phyloP scores from a whole-genome alignment of 2,329 filamentous ascomycete genomes.

The Xylariomycetidae sp. region DNA sequence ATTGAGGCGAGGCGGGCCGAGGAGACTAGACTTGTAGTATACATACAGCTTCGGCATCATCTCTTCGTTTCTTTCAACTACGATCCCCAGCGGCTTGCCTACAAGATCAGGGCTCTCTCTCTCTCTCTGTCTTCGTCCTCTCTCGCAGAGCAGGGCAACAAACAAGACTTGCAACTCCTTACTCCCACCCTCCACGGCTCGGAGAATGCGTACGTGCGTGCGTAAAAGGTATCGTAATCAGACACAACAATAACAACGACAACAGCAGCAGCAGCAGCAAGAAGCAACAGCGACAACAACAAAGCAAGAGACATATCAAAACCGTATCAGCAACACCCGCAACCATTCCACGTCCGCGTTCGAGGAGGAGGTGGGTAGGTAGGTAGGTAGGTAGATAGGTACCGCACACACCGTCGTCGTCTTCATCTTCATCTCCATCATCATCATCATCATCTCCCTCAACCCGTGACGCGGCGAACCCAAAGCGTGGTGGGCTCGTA shows the following conservation, averaged over 20 bases:
- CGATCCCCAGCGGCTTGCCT: too few relatives aligned
- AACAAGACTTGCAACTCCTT: neutral
- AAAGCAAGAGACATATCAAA: too few relatives aligned
- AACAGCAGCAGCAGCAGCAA: too few relatives aligned
- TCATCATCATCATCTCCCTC: conserved; percentile 18
- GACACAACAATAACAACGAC: neutral
- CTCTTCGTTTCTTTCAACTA: too few relatives aligned
- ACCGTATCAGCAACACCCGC: too few relatives aligned
- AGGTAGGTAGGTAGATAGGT: too few relatives aligned
- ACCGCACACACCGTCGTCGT: neutral
- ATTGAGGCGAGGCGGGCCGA: too few relatives aligned
- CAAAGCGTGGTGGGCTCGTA: conserved; percentile 66
- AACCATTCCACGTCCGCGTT: too few relatives aligned
- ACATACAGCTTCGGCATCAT: too few relatives aligned
- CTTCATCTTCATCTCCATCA: neutral
- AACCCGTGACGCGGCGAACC: conserved; percentile 71
- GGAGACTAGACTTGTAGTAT: too few relatives aligned
- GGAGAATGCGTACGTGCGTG: neutral
- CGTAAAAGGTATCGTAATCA: conserved; percentile 1
- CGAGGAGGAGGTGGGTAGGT: too few relatives aligned
- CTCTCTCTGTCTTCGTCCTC: neutral
- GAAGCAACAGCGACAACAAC: too few relatives aligned
- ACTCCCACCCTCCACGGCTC: neutral
- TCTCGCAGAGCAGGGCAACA: neutral
- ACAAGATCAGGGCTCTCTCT: neutral